A percentile compares a stretch with the other conserved stretches of the same genome.
These are phyloP conservation scores for Secale cereale DNA, from an alignment of 176 grass and related monocot species.

Conservation along the genomic window DNA sequence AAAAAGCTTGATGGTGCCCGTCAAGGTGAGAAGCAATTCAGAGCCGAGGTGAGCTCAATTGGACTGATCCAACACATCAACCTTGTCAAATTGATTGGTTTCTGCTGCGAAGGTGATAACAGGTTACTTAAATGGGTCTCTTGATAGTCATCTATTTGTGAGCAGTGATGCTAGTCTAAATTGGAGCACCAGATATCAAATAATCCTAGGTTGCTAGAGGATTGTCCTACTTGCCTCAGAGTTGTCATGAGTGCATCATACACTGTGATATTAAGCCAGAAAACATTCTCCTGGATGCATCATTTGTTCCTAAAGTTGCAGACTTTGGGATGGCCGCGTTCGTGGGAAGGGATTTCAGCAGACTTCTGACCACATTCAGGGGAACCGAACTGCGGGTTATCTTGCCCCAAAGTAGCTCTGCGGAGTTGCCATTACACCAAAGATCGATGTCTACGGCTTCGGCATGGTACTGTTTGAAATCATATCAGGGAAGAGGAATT, in stretches of 20 bases:
- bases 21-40: conserved; percentile 60
- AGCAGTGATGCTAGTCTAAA: background rate
- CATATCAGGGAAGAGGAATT: conserved; percentile 47
- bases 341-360: conserved; percentile 48
- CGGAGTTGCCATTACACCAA: conserved; percentile 34
- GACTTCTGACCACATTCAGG: conserved; percentile 52
- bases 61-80: conserved; percentile 52
- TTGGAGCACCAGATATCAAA: conserved; percentile 39
- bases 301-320: conserved; percentile 51
- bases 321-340: conserved; percentile 71
- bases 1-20: conserved; percentile 35
- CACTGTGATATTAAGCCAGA: conserved; percentile 64
- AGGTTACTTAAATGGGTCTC: conserved; percentile 50
- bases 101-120: conserved; percentile 42
- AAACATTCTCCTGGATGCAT: conserved; percentile 37
- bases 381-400: conserved; percentile 66
- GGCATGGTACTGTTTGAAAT: conserved; percentile 60
- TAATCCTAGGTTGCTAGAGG: conserved; percentile 51
- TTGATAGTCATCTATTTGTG: conserved; percentile 44
- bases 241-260: conserved; percentile 56
- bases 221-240: conserved; percentile 47
- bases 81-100: conserved; percentile 44
- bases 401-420: conserved; percentile 59
- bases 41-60: conserved; percentile 44
- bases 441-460: conserved; percentile 54